Percentiles rank a stretch among this genome's conserved stretches.
Evolutionary conservation across 768 basidiomycete genomes (phyloP).

Genomic region (Infundibulicybe gibba): DNA sequence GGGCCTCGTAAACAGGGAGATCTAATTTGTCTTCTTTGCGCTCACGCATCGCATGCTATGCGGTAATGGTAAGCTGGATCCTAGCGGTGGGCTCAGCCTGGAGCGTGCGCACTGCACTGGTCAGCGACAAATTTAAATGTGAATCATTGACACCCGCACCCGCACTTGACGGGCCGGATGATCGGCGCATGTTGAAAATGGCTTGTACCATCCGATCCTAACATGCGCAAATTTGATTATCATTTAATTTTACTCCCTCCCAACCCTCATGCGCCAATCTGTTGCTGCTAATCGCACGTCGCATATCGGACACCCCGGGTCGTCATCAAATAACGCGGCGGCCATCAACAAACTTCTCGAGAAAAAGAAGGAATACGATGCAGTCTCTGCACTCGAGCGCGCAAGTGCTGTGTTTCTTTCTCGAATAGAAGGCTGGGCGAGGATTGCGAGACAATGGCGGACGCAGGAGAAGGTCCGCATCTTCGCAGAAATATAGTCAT

Average conservation of each 20-base stretch:
- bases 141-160: too few relatives aligned
- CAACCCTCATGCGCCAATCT: conserved; percentile 51
- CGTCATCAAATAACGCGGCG: conserved; percentile 41
- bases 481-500: too few relatives aligned
- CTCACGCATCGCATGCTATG: conserved; percentile 38
- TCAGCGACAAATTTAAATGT: too few relatives aligned
- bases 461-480: conserved; percentile 62
- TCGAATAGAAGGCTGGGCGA: conserved; percentile 66
- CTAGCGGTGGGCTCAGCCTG: too few relatives aligned
- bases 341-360: conserved; percentile 57
- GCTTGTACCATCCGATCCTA: too few relatives aligned
- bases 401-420: conserved; percentile 61
- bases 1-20: conserved; percentile 58
- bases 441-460: conserved; percentile 75
- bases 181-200: too few relatives aligned
- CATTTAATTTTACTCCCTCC: too few relatives aligned
- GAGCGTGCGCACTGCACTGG: too few relatives aligned
- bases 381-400: conserved; percentile 66
- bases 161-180: too few relatives aligned
- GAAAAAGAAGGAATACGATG: conserved; percentile 81
- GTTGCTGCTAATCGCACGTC: conserved; percentile 47
- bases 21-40: conserved; percentile 25
- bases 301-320: conserved; percentile 33
- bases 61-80: too few relatives aligned
- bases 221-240: too few relatives aligned